phyloP scores from a whole-genome alignment of 805 yeast genomes.

The Cyberlindnera subsufficiens region DNA sequence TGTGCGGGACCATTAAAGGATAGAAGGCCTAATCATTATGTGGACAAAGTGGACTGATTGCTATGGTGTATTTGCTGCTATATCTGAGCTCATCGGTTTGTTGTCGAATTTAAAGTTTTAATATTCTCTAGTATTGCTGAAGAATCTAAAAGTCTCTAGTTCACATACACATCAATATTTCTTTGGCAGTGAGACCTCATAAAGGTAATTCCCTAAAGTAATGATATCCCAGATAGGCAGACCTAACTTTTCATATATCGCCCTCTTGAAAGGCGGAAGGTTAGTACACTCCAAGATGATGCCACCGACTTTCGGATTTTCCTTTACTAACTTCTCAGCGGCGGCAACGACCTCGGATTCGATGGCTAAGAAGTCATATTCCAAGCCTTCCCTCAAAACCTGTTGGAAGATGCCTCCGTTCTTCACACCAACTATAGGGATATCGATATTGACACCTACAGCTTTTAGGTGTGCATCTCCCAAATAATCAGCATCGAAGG shows the following conservation, averaged over 20 bases:
- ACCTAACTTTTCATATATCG: conserved; percentile 19
- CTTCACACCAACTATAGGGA: conserved; percentile 21
- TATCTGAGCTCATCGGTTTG: no score
- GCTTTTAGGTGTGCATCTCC: conserved; percentile 25
- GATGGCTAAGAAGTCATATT: conserved; percentile 20
- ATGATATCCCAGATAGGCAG: conserved; percentile 29
- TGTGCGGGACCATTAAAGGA: no score
- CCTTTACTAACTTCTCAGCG: conserved; percentile 17
- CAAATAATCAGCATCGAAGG: conserved; percentile 26
- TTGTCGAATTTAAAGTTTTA: no score
- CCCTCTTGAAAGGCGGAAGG: conserved; percentile 28
- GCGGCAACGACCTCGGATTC: conserved; percentile 24
- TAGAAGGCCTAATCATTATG: no score
- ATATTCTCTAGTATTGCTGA: no score
- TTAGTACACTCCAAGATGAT: conserved; percentile 30
- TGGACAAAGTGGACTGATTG: no score
- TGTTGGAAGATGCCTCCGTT: conserved; percentile 22
- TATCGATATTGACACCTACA: conserved; percentile 25
- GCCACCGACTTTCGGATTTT: conserved; percentile 22
- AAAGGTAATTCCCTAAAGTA: conserved; percentile 20
- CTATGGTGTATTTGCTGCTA: no score
- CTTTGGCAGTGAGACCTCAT: conserved; percentile 7
- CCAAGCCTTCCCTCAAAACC: conserved; percentile 23
- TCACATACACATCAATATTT: no score
- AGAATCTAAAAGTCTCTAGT: no score